Evolutionary conservation across 2,329 filamentous ascomycete species (phyloP), one percentile per base, ranked within the genome.

Genomic region (Venturia aucupariae): DNA sequence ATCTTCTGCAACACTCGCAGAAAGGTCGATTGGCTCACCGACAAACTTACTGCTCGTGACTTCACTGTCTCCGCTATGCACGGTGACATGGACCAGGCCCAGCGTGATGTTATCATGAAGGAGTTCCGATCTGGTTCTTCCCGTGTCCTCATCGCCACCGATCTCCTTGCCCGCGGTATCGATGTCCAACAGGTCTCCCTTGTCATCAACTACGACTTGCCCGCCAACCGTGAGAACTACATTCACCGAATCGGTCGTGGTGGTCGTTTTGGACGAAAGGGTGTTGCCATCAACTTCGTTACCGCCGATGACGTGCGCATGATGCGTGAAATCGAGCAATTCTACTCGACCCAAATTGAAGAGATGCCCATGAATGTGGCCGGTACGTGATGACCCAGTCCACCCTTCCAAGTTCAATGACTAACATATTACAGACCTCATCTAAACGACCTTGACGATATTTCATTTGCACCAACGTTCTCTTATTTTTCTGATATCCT

Each of bases 1-100:
- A 99, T 99, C 82, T 99, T 99, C 90, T 99, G 94, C 88, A 99
- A 99, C 88, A 99, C 94, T 77, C 90, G 94, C 79, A 90, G 93
- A 86, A 99, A 99, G 92, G 94, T 99, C 75, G 94, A 99, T 84
- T 99, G 94, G 94, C 89, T 99, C 73, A 97, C 94, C 71, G 93
- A 97, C 82, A 97, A 97, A 88, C 92, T 99, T 78, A 95, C 91
- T 73, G 90, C 90, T 73, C 91, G 92, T 83, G 93, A 99, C 82
- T 99, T 99, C 85, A 97, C 94, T 68, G 94, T 99, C 78, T 97
- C 93, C 46, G 92, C 93, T 81, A 97, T 99, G 94, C 94, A 99
- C 85, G 94, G 94, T 78, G 94, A 99, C 77, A 99, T 99, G 94
- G 92, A 96, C 80, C 92, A 97, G 84, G 82, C 81, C 74, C 92